Conservation (phyloP, 2,329 filamentous ascomycete species). For the Cladophialophora exuberans region DNA sequence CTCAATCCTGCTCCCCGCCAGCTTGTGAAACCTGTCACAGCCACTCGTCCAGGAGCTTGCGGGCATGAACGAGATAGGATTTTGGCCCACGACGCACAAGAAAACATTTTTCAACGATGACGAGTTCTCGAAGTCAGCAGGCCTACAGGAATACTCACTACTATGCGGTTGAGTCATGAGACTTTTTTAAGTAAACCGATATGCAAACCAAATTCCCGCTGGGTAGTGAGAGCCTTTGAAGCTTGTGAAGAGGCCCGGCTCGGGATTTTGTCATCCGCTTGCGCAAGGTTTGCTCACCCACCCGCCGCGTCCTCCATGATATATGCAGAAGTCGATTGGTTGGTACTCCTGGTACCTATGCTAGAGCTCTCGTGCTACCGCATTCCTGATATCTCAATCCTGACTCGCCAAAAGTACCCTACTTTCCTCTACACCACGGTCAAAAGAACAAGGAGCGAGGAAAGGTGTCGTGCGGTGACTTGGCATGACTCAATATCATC, state of each 20-base stretch:
- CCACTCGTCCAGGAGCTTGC: not conserved
- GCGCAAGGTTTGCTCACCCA: too few species aligned
- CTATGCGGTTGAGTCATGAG: too few species aligned
- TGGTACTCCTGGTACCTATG: not conserved
- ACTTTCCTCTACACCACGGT: not conserved
- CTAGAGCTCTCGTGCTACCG: too few species aligned
- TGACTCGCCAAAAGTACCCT: slow-evolving; percentile 3
- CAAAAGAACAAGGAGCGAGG: not conserved
- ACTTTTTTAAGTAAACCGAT: too few species aligned
- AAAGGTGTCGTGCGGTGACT: too few species aligned
- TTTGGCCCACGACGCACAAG: not conserved
- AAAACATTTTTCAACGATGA: not conserved
- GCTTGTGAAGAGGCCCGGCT: not conserved
- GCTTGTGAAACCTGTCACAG: not conserved
- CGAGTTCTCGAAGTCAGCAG: too few species aligned
- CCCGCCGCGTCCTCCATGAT: too few species aligned
- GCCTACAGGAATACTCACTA: too few species aligned
- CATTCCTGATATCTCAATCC: not conserved
- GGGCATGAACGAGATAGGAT: slow-evolving; percentile 7
- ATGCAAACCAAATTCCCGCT: not conserved
- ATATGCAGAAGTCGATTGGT: not conserved
- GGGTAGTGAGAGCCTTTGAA: not conserved
- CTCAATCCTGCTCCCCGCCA: slow-evolving; percentile 2
- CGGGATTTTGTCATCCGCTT: slow-evolving; percentile 8
- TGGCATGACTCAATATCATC: not conserved